These are phyloP conservation scores for Candida germanica DNA, from an alignment of 805 yeast genomes.

Conservation along the genomic window DNA sequence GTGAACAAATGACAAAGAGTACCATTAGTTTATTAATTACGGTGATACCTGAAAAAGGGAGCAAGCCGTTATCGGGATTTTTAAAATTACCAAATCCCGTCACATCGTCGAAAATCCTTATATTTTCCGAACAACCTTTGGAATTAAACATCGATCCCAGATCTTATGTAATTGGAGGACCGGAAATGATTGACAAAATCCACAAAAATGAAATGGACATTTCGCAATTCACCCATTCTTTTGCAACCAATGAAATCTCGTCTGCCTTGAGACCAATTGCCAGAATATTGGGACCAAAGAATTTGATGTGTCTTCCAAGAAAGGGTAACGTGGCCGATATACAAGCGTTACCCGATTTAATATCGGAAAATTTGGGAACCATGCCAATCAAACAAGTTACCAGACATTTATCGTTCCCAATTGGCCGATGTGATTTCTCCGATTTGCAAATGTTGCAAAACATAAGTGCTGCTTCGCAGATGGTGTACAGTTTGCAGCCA, in stretches of 20 bases:
- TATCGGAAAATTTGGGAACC: slow-evolving; percentile 59
- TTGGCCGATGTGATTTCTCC: slow-evolving; percentile 74
- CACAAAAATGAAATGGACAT: slow-evolving; percentile 46
- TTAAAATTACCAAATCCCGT: slow-evolving; percentile 72
- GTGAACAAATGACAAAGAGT: slow-evolving; percentile 69
- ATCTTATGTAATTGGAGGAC: slow-evolving; percentile 69
- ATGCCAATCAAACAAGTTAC: slow-evolving; percentile 76
- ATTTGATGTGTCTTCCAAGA: slow-evolving; percentile 83
- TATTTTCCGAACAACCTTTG: slow-evolving; percentile 63
- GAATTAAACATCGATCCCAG: slow-evolving; percentile 43
- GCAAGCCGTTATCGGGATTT: slow-evolving; percentile 68
- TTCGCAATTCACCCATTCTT: slow-evolving; percentile 63
- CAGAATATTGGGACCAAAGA: slow-evolving; percentile 82
- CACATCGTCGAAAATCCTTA: slow-evolving; percentile 60
- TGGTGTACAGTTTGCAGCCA: slow-evolving; percentile 53
- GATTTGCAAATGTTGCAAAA: slow-evolving; percentile 75
- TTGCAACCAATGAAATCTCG: slow-evolving; percentile 81
- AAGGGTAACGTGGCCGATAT: slow-evolving; percentile 70
- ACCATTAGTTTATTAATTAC: slow-evolving; percentile 62
- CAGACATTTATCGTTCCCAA: slow-evolving; percentile 57
- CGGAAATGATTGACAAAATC: slow-evolving; percentile 63
- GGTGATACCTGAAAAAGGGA: slow-evolving; percentile 71
- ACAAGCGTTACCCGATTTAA: slow-evolving; percentile 53
- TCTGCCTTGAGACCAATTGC: slow-evolving; percentile 65
- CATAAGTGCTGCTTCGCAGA: slow-evolving; percentile 61